phyloP scores from a whole-genome alignment of 257 asterid species.

The Solanum paucissectum region DNA sequence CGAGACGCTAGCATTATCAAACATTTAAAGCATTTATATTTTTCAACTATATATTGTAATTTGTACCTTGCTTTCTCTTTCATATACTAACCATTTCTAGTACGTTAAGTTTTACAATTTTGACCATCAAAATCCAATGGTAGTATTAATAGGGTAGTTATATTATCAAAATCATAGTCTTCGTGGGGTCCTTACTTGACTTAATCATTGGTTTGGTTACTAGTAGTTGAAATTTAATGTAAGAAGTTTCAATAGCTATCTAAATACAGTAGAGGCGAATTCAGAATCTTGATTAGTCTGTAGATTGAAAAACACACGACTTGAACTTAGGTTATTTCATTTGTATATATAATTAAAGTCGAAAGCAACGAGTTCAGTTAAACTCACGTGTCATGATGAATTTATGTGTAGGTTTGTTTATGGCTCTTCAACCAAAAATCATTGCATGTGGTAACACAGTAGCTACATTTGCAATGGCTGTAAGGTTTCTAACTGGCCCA shows the following conservation, averaged over 20 bases:
- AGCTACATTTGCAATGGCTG: slow-evolving; percentile 93
- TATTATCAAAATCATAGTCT: slow-evolving; percentile 11
- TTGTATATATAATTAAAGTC: neutral
- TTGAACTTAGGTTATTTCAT: neutral
- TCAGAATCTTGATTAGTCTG: neutral
- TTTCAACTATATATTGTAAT: neutral
- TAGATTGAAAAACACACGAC: neutral
- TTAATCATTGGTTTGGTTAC: neutral
- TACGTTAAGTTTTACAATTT: neutral
- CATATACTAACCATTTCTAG: neutral
- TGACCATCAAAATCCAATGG: slow-evolving; percentile 28
- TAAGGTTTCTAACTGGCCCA: slow-evolving; percentile 91
- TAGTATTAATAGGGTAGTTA: neutral
- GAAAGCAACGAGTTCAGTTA: neutral
- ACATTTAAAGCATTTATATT: neutral
- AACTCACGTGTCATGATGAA: neutral
- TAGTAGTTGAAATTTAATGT: neutral
- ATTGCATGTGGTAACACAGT: slow-evolving; percentile 96
- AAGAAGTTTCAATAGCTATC: neutral
- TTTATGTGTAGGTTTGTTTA: slow-evolving; percentile 64
- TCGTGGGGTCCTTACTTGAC: slow-evolving; percentile 17
- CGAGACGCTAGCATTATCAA: neutral
- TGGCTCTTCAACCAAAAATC: slow-evolving; percentile 96
- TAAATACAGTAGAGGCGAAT: neutral
- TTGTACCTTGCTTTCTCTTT: neutral